Evolutionary conservation across 2,329 filamentous ascomycete species (phyloP).

Genomic region (Aureobasidium sp.): DNA sequence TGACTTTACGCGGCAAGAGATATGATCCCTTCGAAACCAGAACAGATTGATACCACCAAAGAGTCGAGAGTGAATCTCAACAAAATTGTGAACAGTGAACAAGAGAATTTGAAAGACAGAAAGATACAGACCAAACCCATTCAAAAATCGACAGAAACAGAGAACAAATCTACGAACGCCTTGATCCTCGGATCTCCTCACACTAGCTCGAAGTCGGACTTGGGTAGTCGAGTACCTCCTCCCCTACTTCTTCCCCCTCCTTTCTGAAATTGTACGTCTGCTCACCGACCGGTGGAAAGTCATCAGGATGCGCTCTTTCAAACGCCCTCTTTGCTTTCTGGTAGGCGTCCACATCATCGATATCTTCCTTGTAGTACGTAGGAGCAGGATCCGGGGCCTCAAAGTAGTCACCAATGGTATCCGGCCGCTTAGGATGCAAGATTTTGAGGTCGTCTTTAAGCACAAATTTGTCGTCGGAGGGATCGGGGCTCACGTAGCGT

Average conservation of each 20-base stretch:
- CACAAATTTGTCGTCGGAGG: not conserved
- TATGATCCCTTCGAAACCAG: too few species aligned
- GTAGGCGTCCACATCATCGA: not conserved
- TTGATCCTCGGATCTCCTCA: not conserved
- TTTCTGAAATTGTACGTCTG: not conserved
- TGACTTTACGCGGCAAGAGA: too few species aligned
- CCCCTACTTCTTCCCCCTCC: not conserved
- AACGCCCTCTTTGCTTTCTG: not conserved
- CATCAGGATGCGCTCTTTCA: not conserved
- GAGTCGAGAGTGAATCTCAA: not conserved
- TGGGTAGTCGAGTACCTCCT: not conserved
- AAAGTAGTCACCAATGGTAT: not conserved
- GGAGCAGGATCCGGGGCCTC: not conserved
- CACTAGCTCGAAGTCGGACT: not conserved
- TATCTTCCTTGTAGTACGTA: not conserved
- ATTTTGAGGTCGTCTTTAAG: not conserved
- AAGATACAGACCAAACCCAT: not conserved
- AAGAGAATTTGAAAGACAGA: not conserved
- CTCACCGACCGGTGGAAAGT: not conserved
- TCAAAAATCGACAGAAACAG: not conserved
- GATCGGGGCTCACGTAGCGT: not conserved
- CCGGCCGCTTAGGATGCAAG: not conserved
- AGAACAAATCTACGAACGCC: not conserved
- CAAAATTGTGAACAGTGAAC: not conserved
- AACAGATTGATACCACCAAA: not conserved